Conservation (phyloP, 768 basidiomycete species). For the Suillus subluteus region DNA sequence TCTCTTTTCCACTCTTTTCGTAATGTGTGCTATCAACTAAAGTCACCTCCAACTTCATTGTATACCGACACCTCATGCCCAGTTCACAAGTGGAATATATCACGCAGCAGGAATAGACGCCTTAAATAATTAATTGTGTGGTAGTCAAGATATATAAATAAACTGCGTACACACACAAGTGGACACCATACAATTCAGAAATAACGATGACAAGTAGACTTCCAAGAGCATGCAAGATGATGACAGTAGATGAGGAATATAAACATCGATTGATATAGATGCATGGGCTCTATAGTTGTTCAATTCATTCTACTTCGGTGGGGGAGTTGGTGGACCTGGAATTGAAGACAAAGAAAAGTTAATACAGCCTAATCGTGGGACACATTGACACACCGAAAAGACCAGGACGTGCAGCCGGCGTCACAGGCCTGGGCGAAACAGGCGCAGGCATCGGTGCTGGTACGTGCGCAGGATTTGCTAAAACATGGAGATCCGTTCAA, state of each 20-base stretch:
- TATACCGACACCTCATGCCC: not conserved
- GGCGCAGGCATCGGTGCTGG: constrained; percentile 48
- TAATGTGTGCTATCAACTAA: constrained; percentile 54
- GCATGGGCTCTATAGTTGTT: not conserved
- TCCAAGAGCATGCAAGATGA: not conserved
- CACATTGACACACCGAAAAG: constrained; percentile 58
- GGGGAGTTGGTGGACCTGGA: constrained; percentile 50
- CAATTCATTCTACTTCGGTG: constrained; percentile 41
- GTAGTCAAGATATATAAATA: constrained; percentile 2
- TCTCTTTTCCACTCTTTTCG: constrained; percentile 93
- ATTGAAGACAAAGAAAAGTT: not conserved
- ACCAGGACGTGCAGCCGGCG: constrained; percentile 59
- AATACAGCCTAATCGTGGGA: not conserved
- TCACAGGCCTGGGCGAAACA: constrained; percentile 35
- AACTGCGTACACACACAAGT: not conserved
- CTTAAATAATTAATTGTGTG: not conserved
- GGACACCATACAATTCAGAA: not conserved
- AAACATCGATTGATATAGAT: constrained; percentile 8
- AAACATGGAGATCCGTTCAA: constrained; percentile 6
- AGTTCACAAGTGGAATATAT: not conserved
- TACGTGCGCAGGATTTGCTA: constrained; percentile 68
- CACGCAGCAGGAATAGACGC: not conserved
- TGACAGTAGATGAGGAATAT: constrained; percentile 5
- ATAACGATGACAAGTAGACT: not conserved
- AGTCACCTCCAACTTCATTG: not conserved